These are phyloP conservation scores for Irpex sp. DNA, from an alignment of 1,284 basidiomycete species.

Conservation along the genomic window DNA sequence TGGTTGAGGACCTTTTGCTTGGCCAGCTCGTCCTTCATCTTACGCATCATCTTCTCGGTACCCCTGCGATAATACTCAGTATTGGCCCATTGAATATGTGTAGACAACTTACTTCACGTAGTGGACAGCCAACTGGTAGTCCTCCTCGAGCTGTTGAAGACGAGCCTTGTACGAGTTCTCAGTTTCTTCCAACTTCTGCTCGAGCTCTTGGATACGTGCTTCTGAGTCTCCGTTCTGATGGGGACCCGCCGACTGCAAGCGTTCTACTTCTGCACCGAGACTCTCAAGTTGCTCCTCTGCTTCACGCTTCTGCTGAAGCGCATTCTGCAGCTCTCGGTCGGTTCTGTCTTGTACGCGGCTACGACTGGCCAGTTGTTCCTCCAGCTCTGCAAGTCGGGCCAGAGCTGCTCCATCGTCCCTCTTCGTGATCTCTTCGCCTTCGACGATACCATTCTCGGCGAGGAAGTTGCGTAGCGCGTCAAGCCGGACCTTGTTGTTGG, in stretches of 20 bases:
- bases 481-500: conserved; percentile 75
- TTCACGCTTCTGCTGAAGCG: conserved; percentile 64
- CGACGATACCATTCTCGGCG: conserved; percentile 82
- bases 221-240: conserved; percentile 35
- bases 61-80: conserved; percentile 56
- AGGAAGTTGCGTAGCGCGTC: conserved; percentile 85
- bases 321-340: conserved; percentile 66
- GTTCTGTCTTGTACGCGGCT: conserved; percentile 70
- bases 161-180: conserved; percentile 74
- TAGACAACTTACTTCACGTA: conserved; percentile 77
- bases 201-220: conserved; percentile 60
- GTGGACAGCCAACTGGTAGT: conserved; percentile 91
- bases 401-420: conserved; percentile 44
- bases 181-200: conserved; percentile 75
- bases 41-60: conserved; percentile 97
- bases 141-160: conserved; percentile 86
- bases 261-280: conserved; percentile 66
- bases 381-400: conserved; percentile 63
- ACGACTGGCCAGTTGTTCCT: conserved; percentile 71
- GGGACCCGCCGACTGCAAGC: conserved; percentile 44
- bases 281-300: conserved; percentile 66
- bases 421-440: conserved; percentile 61
- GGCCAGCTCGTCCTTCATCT: conserved; percentile 92
- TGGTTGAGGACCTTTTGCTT: conserved; percentile 85
- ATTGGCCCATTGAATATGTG: conserved; percentile 15